Evolutionary conservation across 306 rosid genomes (phyloP).

Genomic region (Bauhinia variegata): DNA sequence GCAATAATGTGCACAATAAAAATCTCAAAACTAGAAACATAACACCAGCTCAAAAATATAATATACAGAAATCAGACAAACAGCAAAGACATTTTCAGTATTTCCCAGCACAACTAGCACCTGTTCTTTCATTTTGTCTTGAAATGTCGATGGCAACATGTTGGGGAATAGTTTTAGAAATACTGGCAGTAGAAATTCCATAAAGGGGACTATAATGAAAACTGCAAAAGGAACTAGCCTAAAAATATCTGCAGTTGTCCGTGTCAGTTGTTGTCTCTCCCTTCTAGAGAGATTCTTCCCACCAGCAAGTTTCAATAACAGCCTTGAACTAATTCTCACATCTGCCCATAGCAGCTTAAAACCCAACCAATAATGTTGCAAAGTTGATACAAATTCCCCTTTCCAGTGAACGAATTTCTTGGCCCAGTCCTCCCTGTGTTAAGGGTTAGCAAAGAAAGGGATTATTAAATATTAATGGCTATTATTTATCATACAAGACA

Average conservation of each 20-base stretch:
- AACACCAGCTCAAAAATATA: neutral
- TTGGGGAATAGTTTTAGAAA: conserved; percentile 88
- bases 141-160: conserved; percentile 95
- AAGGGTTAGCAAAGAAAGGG: conserved; percentile 36
- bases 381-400: conserved; percentile 66
- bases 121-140: conserved; percentile 96
- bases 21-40: too few relatives aligned
- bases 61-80: conserved; percentile 11
- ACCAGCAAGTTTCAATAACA: conserved; percentile 83
- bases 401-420: conserved; percentile 85
- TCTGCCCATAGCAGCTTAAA: conserved; percentile 80
- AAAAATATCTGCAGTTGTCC: conserved; percentile 90
- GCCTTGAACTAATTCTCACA: conserved; percentile 79
- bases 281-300: conserved; percentile 93
- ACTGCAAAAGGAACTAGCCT: conserved; percentile 92
- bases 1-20: too few relatives aligned
- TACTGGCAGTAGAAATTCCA: conserved; percentile 89
- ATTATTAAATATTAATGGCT: conserved; percentile 5
- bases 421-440: conserved; percentile 89
- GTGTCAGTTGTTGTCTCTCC: conserved; percentile 88
- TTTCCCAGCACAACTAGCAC: conserved; percentile 40
- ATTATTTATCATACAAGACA: neutral
- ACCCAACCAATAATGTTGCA: conserved; percentile 96
- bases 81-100: conserved; percentile 3
- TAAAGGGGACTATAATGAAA: conserved; percentile 85